A percentile compares a stretch with the other conserved stretches of the same genome.
Conservation (phyloP, 352 stramenopile species). For the Globisporangium cederbergense region DNA sequence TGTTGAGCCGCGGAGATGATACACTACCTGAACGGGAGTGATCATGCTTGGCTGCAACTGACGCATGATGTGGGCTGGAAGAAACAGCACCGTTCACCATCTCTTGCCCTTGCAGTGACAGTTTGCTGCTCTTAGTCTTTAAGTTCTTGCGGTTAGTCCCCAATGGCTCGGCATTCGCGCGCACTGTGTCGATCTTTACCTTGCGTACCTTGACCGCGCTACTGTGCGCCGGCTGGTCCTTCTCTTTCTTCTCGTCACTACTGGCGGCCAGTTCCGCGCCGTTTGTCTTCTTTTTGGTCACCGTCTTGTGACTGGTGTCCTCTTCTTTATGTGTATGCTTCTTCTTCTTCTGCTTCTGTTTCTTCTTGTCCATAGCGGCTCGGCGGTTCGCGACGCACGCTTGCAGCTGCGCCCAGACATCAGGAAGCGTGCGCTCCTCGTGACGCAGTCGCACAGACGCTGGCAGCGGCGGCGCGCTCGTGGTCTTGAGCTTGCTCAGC, state of each 20-base stretch:
- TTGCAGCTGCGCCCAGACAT: conserved; percentile 21
- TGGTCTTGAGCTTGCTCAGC: conserved; percentile 28
- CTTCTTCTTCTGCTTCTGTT: conserved; percentile 22
- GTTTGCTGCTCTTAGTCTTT: conserved; percentile 11
- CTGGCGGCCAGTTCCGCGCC: conserved; percentile 9
- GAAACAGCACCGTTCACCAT: not conserved
- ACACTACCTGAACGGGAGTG: not conserved
- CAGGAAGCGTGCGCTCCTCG: conserved; percentile 10
- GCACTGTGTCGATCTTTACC: conserved; percentile 10
- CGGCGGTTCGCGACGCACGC: conserved; percentile 19
- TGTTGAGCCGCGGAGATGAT: not conserved
- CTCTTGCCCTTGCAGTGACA: not conserved
- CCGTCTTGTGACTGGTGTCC: conserved; percentile 2
- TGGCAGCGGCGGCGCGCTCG: conserved; percentile 21
- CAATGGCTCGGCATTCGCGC: conserved; percentile 1
- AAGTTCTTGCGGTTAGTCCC: conserved; percentile 16
- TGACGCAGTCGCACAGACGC: conserved; percentile 9
- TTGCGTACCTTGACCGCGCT: not conserved
- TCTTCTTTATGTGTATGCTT: not conserved
- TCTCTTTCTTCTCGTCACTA: not conserved
- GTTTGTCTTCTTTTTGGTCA: conserved; percentile 12
- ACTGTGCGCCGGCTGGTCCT: not conserved
- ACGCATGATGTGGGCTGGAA: not conserved
- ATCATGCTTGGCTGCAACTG: not conserved
- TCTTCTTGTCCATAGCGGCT: conserved; percentile 25